Percentiles rank a stretch among this genome's conserved stretches.
phyloP scores from a whole-genome alignment of 129 eudicot species.

The Tanacetum coccineum region DNA sequence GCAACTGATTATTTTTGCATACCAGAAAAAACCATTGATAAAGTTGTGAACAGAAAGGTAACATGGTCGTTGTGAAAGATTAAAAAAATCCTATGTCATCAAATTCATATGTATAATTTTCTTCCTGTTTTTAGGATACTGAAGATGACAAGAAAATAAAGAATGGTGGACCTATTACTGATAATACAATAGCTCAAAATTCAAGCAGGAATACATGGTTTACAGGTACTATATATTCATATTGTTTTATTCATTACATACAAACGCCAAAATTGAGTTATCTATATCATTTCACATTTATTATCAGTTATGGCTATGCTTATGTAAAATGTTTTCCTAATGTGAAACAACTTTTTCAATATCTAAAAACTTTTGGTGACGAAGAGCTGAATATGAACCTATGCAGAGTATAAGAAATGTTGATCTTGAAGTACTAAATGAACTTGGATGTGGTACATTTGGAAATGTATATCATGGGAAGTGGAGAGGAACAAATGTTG shows the following conservation, averaged over 20 bases:
- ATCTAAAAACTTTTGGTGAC: not conserved
- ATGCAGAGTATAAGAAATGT: constrained; percentile 58
- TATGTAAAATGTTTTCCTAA: no score
- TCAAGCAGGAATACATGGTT: constrained; percentile 62
- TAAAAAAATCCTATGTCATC: not conserved
- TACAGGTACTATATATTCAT: constrained; percentile 41
- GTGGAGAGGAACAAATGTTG: constrained; percentile 86
- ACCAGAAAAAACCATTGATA: constrained; percentile 29
- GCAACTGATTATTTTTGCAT: constrained; percentile 26
- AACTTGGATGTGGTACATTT: constrained; percentile 76
- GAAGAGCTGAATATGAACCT: not conserved
- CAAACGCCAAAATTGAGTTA: no score
- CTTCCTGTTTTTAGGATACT: constrained; percentile 32
- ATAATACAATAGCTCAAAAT: constrained; percentile 49
- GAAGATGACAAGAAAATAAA: no score
- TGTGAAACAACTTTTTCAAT: not conserved
- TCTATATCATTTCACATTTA: no score
- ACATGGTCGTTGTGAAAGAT: not conserved
- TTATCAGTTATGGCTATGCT: no score
- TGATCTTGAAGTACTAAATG: constrained; percentile 70
- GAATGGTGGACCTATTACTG: no score
- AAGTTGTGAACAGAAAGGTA: constrained; percentile 33
- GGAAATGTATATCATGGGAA: constrained; percentile 81
- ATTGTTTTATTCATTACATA: not conserved
- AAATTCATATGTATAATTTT: not conserved